Conservation (phyloP, 768 basidiomycete species). For the Erythrobasidium yunnanense region DNA sequence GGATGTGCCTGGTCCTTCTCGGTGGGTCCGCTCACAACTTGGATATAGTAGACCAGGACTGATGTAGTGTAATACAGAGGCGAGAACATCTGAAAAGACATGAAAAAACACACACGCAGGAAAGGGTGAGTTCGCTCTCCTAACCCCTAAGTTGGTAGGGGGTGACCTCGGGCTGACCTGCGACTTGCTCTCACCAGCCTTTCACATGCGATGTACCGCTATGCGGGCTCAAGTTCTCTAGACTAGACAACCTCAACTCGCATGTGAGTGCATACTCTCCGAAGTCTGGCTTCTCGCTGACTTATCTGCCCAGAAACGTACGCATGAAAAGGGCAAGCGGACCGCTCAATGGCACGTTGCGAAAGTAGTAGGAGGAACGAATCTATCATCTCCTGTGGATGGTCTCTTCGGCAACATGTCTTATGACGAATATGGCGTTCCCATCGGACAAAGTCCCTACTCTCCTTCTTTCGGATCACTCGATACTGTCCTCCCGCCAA, state of each 20-base stretch:
- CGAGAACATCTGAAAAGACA: constrained; percentile 22
- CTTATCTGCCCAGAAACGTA: constrained; percentile 25
- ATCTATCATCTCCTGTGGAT: not conserved
- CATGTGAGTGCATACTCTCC: constrained; percentile 14
- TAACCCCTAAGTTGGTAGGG: not conserved
- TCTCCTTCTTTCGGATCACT: too few relatives aligned
- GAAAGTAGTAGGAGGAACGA: constrained; percentile 11
- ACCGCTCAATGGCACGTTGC: constrained; percentile 26
- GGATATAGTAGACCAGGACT: too few relatives aligned
- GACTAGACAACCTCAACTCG: constrained; percentile 23
- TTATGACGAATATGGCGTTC: too few relatives aligned
- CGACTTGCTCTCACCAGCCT: not conserved
- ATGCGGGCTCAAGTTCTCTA: constrained; percentile 16
- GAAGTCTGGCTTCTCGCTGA: too few relatives aligned
- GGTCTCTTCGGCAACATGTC: not conserved
- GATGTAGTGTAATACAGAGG: not conserved
- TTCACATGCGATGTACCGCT: constrained; percentile 23
- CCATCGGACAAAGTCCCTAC: too few relatives aligned
- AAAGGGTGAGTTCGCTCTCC: not conserved
- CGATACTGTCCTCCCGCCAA: too few relatives aligned
- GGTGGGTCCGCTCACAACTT: too few relatives aligned
- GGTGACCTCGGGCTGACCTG: not conserved
- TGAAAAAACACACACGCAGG: constrained; percentile 26
- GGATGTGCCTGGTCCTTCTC: constrained; percentile 18
- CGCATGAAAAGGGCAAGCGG: constrained; percentile 26